A percentile compares a stretch with the other conserved stretches of the same genome.
phyloP scores from a whole-genome alignment of 495 filamentous ascomycete genomes.

The Neurospora sp. region DNA sequence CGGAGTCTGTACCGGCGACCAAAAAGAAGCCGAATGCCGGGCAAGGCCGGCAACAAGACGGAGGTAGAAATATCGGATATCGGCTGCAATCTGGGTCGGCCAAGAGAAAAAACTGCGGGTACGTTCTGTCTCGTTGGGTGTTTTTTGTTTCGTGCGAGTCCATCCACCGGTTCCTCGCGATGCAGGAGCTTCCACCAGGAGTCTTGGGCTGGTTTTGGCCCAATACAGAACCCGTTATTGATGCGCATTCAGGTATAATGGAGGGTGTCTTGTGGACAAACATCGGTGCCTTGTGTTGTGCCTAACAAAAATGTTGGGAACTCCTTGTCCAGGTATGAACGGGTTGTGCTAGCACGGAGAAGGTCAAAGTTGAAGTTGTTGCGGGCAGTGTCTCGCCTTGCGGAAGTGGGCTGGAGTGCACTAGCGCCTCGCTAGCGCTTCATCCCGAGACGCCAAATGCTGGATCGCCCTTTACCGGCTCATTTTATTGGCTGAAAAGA shows the following conservation, averaged over 20 bases:
- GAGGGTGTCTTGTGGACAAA: neutral
- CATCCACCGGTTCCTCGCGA: neutral
- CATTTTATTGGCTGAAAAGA: conserved; percentile 14
- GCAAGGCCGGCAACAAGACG: neutral
- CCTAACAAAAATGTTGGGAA: neutral
- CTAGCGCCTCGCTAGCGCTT: conserved; percentile 24
- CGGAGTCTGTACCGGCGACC: neutral
- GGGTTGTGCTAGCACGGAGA: neutral
- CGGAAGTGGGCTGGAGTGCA: neutral
- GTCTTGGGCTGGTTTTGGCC: neutral
- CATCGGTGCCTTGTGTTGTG: neutral
- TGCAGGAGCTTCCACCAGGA: neutral
- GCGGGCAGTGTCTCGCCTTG: neutral
- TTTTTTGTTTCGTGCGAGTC: neutral
- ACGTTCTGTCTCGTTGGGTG: neutral
- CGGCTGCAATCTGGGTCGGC: neutral
- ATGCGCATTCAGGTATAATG: neutral
- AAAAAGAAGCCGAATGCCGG: neutral
- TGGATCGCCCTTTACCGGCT: conserved; percentile 14
- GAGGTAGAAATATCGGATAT: neutral
- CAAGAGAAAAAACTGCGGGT: neutral
- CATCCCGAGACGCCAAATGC: conserved; percentile 26
- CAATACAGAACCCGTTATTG: neutral
- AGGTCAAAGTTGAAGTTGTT: neutral
- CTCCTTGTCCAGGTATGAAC: neutral